Evolutionary conservation across 768 basidiomycete species (phyloP), one percentile per base, ranked within the genome.

Genomic region (Russula foetens): DNA sequence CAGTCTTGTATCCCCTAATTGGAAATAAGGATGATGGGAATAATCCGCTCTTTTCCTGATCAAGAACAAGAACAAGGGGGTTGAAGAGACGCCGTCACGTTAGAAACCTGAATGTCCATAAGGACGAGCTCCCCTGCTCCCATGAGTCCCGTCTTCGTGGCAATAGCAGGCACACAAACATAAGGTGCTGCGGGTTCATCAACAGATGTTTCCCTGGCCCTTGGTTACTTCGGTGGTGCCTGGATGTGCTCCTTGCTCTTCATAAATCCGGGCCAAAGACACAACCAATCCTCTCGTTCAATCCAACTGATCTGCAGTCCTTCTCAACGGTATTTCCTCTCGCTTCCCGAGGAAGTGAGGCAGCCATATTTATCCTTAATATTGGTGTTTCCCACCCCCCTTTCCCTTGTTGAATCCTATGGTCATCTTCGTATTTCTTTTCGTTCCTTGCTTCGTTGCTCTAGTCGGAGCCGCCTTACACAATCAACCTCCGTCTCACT

Each of bases 401-500:
- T 39, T 23, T 17, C 28, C 28, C 44, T 56, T 8, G 43, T 29
- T 53, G 29, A 44, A 55, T 41, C 68, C 57, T 65, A 78, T 78
- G 75, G 66, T 77, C 64, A 67, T 66, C 57, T 58, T 73, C 58
- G 59, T 69, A 26, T 53, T 39, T 70, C 64, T 76, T 59, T 53
- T 73, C 58, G 62, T 72, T 38, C 67, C 68, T 61, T 59, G 76
- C 45, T 56, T 73, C 56, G 47, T 67, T 55, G 67, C 72, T 38
- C 68, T 63, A 28, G 66, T 63, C 29, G 67, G 59, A 65, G 79
- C 71, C 55, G 71, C 69, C 62, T 76, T 72, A 21, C 53, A 66
- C 35, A n/a, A n/a, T n/a, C n/a, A n/a, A n/a, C n/a, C n/a, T n/a
- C 60, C 71, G 41, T 67, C 72, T 50, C 69, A 80, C 15, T 84